phyloP scores from a whole-genome alignment of 306 rosid species.

The Acacia acuminata region DNA sequence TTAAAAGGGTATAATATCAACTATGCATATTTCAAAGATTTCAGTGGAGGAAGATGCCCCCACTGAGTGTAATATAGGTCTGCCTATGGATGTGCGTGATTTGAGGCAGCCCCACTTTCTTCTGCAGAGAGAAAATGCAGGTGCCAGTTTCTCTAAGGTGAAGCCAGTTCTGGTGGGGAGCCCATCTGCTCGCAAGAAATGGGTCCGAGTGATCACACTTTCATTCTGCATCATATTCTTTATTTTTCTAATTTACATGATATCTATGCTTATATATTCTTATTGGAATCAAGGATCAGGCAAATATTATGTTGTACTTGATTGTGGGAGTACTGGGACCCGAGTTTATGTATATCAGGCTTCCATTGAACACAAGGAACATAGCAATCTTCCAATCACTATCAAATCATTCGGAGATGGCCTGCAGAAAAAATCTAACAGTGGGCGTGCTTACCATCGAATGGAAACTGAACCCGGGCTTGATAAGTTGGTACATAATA shows the following conservation, averaged over 20 bases:
- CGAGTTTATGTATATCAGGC: slow-evolving; percentile 76
- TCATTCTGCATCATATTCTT: slow-evolving; percentile 48
- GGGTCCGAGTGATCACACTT: slow-evolving; percentile 48
- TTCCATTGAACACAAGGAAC: slow-evolving; percentile 45
- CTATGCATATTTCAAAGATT: neutral
- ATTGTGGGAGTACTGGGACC: slow-evolving; percentile 93
- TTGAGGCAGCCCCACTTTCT: slow-evolving; percentile 39
- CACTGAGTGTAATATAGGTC: neutral
- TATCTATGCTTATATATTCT: slow-evolving; percentile 53
- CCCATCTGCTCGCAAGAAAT: slow-evolving; percentile 50
- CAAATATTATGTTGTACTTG: slow-evolving; percentile 80
- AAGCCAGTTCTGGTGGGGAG: slow-evolving; percentile 45
- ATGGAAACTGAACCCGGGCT: slow-evolving; percentile 96
- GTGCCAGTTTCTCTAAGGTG: slow-evolving; percentile 63
- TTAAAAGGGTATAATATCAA: neutral
- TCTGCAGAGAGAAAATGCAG: slow-evolving; percentile 45
- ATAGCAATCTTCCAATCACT: slow-evolving; percentile 64
- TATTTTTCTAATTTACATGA: slow-evolving; percentile 53
- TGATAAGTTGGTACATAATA: slow-evolving; percentile 73
- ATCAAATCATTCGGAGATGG: slow-evolving; percentile 47
- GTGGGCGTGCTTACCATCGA: slow-evolving; percentile 87
- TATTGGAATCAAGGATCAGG: slow-evolving; percentile 68
- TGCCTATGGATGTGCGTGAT: slow-evolving; percentile 4
- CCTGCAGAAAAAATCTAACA: slow-evolving; percentile 38
- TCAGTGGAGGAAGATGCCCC: neutral